Evolutionary conservation across 345 rosid species (phyloP).

Genomic region (Gossypium mustelinum): DNA sequence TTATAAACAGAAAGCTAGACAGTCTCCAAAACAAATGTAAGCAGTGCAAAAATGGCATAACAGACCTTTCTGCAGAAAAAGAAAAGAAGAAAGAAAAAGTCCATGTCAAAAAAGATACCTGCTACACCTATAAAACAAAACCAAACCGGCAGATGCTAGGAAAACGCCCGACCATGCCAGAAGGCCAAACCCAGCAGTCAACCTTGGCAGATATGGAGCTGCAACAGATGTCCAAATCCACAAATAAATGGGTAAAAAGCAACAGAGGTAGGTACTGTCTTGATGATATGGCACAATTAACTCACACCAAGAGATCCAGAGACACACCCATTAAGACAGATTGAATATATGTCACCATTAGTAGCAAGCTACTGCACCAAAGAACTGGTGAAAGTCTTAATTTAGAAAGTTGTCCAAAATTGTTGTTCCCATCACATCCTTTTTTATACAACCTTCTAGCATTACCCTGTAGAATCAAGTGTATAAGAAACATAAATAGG

Average conservation of each 20-base stretch:
- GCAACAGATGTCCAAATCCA: conserved; percentile 27
- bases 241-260: neutral
- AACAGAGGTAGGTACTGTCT: conserved; percentile 13
- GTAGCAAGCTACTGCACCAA: conserved; percentile 63
- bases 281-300: conserved; percentile 17
- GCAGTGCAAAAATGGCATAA: neutral
- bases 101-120: conserved; percentile 42
- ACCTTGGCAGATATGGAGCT: conserved; percentile 74
- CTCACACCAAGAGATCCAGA: conserved; percentile 17
- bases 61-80: neutral
- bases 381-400: conserved; percentile 82
- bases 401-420: conserved; percentile 70
- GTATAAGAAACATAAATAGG: neutral
- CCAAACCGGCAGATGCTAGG: conserved; percentile 68
- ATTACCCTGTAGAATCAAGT: conserved; percentile 64
- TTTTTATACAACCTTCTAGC: conserved; percentile 81
- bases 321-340: conserved; percentile 65
- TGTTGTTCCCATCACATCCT: conserved; percentile 62
- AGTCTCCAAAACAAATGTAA: neutral
- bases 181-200: conserved; percentile 68
- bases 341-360: conserved; percentile 59
- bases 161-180: conserved; percentile 84
- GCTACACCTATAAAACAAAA: conserved; percentile 87
- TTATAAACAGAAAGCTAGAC: neutral
- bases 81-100: neutral